Conservation (phyloP, 75 land plant genomes). For the Larix kaempferi region DNA sequence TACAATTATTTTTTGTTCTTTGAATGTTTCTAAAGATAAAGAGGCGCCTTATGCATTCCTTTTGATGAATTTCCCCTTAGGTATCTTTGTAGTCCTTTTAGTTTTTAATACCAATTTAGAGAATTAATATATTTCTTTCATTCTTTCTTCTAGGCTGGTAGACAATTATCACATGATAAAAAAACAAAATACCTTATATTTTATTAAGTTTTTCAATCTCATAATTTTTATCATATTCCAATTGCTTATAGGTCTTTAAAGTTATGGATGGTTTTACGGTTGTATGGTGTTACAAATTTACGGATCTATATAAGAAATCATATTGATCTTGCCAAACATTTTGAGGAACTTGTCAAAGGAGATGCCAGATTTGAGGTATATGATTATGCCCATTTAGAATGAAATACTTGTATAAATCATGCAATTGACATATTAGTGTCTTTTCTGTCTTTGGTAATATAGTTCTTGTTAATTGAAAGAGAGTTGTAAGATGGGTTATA, state of each 20-base stretch:
- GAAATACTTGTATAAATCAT: background rate
- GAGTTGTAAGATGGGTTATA: background rate
- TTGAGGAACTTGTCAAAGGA: conserved; percentile 60
- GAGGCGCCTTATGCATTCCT: no score
- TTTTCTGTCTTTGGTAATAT: background rate
- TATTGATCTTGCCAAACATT: conserved; percentile 60
- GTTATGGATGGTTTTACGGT: conserved; percentile 80
- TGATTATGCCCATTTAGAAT: background rate
- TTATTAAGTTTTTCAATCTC: background rate
- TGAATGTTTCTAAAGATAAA: no score
- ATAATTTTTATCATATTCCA: background rate
- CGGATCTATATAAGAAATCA: conserved; percentile 71
- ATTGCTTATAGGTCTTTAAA: conserved; percentile 56
- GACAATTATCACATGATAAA: background rate
- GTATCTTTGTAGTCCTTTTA: no score
- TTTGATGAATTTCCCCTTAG: no score
- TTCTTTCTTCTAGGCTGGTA: background rate
- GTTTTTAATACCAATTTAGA: background rate
- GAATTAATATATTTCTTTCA: background rate
- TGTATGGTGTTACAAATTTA: conserved; percentile 74
- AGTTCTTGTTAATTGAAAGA: background rate
- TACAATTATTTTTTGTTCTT: no score
- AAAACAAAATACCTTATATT: background rate
- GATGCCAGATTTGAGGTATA: conserved; percentile 77
- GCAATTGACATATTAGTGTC: background rate